phyloP scores from a whole-genome alignment of 169 alveolate species.

The Sarcocystis neurona region DNA sequence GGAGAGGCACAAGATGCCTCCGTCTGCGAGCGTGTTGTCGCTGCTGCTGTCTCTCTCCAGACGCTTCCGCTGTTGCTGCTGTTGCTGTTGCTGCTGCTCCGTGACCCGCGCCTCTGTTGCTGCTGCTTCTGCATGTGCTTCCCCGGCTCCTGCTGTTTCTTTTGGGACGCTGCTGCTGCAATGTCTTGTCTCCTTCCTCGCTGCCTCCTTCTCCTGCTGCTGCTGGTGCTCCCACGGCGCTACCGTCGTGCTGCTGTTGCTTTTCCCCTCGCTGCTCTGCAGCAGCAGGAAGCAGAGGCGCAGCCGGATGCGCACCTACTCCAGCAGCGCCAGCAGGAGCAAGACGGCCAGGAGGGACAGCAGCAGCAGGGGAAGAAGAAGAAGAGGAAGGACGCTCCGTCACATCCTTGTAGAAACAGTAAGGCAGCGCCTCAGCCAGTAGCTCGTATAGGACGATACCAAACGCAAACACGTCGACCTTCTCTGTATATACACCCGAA shows the following conservation, averaged over 20 bases:
- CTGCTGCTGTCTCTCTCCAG: no score
- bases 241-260: no score
- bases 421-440: conserved; percentile 84
- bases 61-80: conserved; percentile 10
- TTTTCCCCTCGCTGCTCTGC: not conserved
- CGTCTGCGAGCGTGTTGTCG: no score
- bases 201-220: no score
- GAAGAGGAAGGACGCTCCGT: not conserved
- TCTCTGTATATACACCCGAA: conserved; percentile 5
- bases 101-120: no score
- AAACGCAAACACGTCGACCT: conserved; percentile 82
- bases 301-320: not conserved
- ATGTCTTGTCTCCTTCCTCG: no score
- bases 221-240: no score
- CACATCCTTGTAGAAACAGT: conserved; percentile 14
- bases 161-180: no score
- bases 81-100: conserved; percentile 26
- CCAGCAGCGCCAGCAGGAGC: not conserved
- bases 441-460: conserved; percentile 87
- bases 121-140: no score
- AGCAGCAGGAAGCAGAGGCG: not conserved
- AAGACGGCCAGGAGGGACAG: not conserved
- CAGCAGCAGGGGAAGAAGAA: no score
- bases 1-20: conserved; percentile 54
- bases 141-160: no score